Conservation (phyloP, 179 eudicot species). For the Nepenthes alata region DNA sequence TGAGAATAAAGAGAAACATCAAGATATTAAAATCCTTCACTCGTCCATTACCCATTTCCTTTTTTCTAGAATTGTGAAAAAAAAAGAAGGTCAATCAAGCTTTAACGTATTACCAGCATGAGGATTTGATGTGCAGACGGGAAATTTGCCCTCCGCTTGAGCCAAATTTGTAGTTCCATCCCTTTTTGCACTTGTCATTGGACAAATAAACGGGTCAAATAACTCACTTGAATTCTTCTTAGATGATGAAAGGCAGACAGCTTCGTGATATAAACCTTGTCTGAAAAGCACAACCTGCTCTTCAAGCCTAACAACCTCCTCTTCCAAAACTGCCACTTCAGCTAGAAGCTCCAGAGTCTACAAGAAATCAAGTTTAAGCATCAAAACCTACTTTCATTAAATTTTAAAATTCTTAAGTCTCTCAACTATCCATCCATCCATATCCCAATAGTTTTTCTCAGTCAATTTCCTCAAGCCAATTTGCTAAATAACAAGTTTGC, state of each 20-base stretch:
- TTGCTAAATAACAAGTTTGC: too few relatives aligned
- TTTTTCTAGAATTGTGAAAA: background rate
- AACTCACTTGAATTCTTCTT: slow-evolving; percentile 24
- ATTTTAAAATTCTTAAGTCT: too few relatives aligned
- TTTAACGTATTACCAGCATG: slow-evolving; percentile 23
- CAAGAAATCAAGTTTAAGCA: slow-evolving; percentile 53
- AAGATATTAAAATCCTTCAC: background rate
- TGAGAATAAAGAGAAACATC: background rate
- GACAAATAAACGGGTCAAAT: slow-evolving; percentile 4
- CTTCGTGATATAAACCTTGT: slow-evolving; percentile 55
- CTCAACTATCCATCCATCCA: too few relatives aligned
- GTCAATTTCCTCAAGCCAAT: too few relatives aligned
- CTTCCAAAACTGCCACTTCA: slow-evolving; percentile 46
- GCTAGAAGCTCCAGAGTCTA: slow-evolving; percentile 3
- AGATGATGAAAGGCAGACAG: slow-evolving; percentile 31
- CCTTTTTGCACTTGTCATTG: slow-evolving; percentile 11
- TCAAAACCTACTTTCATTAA: slow-evolving; percentile 24
- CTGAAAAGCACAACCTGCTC: slow-evolving; percentile 48
- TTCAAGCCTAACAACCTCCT: slow-evolving; percentile 66
- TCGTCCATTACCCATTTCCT: too few relatives aligned
- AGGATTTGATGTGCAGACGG: slow-evolving; percentile 11
- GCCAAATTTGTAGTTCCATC: slow-evolving; percentile 18
- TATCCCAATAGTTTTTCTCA: too few relatives aligned
- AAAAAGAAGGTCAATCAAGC: background rate
- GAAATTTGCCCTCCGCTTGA: slow-evolving; percentile 13